Conservation (phyloP, 2,329 filamentous ascomycete genomes). For the Ophiostoma sp. region DNA sequence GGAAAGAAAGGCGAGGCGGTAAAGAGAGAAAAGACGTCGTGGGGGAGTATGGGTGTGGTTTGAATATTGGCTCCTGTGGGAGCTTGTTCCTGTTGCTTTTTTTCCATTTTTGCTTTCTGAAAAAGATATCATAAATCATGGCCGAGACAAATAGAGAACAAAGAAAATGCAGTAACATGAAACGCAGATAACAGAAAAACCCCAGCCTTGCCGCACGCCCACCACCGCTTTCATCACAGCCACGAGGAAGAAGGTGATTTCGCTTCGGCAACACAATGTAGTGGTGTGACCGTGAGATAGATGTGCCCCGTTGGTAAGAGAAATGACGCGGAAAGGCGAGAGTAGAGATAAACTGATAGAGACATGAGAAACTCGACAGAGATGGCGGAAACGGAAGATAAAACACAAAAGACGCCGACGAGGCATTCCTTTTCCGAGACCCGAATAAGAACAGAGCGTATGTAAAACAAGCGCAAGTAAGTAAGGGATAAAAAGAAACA, state of each 20-base stretch:
- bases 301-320: not conserved
- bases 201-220: not conserved
- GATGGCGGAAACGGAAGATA: not conserved
- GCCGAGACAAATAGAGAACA: constrained; percentile 24
- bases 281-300: not conserved
- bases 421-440: constrained; percentile 4
- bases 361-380: not conserved
- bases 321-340: not conserved
- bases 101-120: constrained; percentile 17
- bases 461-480: constrained; percentile 17
- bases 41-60: constrained; percentile 27
- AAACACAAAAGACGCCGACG: constrained; percentile 11
- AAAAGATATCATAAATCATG: constrained; percentile 28
- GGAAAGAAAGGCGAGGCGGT: constrained; percentile 30
- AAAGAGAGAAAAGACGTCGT: constrained; percentile 20
- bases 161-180: constrained; percentile 14
- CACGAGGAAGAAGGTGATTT: not conserved
- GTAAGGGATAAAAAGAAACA: constrained; percentile 23
- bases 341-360: not conserved
- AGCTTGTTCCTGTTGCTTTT: constrained; percentile 22
- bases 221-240: not conserved
- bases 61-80: constrained; percentile 38
- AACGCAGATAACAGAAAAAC: constrained; percentile 1
- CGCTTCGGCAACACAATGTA: not conserved
- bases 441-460: constrained; percentile 10